Conservation (phyloP, 1,284 basidiomycete genomes). For the Phellinidium pouzarii region DNA sequence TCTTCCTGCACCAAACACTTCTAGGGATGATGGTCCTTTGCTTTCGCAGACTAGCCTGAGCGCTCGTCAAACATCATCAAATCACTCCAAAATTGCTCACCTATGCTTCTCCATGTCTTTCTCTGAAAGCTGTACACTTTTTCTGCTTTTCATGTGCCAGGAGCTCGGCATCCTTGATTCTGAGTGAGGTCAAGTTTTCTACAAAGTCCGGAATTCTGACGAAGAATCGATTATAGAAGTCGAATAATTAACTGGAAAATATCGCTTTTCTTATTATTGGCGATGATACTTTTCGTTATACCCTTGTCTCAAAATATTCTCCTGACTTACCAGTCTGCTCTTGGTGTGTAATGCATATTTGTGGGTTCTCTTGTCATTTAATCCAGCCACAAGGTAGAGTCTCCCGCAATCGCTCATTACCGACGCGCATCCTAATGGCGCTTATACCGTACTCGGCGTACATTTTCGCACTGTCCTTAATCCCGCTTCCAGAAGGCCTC, state of each 20-base stretch:
- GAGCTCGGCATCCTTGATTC: constrained; percentile 45
- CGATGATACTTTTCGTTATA: constrained; percentile 50
- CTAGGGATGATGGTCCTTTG: constrained; percentile 3
- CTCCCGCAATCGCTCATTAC: constrained; percentile 26
- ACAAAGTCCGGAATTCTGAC: neutral
- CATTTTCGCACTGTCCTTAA: constrained; percentile 52
- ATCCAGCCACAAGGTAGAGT: constrained; percentile 22
- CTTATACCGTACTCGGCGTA: constrained; percentile 48
- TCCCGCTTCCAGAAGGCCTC: constrained; percentile 55
- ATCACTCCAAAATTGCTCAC: constrained; percentile 48
- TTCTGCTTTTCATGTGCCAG: constrained; percentile 61
- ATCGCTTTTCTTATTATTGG: constrained; percentile 51
- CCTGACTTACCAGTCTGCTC: constrained; percentile 33
- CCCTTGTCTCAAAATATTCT: constrained; percentile 57
- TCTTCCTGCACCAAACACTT: constrained; percentile 7
- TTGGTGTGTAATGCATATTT: constrained; percentile 5
- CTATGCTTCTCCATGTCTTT: constrained; percentile 58
- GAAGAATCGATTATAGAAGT: constrained; percentile 33
- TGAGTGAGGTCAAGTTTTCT: constrained; percentile 34
- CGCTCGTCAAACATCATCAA: neutral
- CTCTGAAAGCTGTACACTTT: constrained; percentile 61
- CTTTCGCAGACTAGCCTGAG: neutral
- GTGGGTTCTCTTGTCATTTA: neutral
- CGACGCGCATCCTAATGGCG: constrained; percentile 36
- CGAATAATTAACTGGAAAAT: constrained; percentile 57